These are phyloP conservation scores for Aspergillus sp. DNA, from an alignment of 2,329 filamentous ascomycete species.

Conservation along the genomic window DNA sequence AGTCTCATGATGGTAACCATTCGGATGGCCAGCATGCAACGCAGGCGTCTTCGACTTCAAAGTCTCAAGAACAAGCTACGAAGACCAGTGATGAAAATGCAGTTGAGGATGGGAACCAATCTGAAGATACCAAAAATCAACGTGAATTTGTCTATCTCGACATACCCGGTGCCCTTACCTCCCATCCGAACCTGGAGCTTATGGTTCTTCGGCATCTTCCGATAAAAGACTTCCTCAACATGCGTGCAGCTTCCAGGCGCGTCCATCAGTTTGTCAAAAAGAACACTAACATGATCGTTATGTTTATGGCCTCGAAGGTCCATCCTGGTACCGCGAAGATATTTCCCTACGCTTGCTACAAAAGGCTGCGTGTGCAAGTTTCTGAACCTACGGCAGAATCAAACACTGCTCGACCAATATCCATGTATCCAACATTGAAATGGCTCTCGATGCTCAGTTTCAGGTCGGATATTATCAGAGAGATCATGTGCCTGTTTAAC, in stretches of 20 bases:
- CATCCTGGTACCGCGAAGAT: conserved; percentile 29
- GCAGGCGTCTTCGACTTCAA: too few species aligned
- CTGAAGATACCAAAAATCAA: background rate
- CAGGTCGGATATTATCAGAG: conserved; percentile 48
- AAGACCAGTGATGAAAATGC: background rate
- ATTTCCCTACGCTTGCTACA: conserved; percentile 56
- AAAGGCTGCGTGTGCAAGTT: too few species aligned
- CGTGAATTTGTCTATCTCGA: conserved; percentile 4
- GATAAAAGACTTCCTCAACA: conserved; percentile 50
- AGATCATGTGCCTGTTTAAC: conserved; percentile 57
- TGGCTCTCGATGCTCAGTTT: conserved; percentile 62
- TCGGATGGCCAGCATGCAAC: too few species aligned
- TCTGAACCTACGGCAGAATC: too few species aligned
- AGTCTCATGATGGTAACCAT: too few species aligned
- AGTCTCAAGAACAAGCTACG: too few species aligned
- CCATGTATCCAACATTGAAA: conserved; percentile 29
- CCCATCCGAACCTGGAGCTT: conserved; percentile 44
- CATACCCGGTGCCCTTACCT: conserved; percentile 8
- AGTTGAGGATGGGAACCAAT: background rate
- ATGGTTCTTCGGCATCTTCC: conserved; percentile 49
- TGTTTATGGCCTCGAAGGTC: conserved; percentile 49
- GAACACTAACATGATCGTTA: conserved; percentile 50
- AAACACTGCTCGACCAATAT: conserved; percentile 32
- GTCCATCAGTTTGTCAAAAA: conserved; percentile 55
- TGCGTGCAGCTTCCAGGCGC: conserved; percentile 57